A percentile compares a stretch with the other conserved stretches of the same genome.
These are phyloP conservation scores for Ogataea trehalophila DNA, from an alignment of 805 yeast species.

Conservation along the genomic window DNA sequence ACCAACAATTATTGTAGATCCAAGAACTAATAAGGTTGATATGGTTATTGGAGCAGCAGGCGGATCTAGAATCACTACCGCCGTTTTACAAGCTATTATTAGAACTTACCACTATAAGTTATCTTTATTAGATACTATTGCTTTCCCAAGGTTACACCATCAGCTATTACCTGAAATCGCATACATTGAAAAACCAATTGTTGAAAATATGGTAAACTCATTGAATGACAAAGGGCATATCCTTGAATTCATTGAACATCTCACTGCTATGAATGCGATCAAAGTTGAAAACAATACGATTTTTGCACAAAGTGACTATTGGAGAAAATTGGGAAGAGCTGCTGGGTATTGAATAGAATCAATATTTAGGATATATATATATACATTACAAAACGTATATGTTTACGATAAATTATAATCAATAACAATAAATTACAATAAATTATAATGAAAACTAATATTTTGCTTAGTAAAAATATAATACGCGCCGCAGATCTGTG, in stretches of 20 bases:
- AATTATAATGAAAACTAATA: no score
- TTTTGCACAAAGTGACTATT: constrained; percentile 82
- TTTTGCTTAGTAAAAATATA: no score
- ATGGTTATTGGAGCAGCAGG: constrained; percentile 90
- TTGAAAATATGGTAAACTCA: constrained; percentile 31
- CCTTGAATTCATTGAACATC: constrained; percentile 37
- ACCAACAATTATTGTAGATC: constrained; percentile 60
- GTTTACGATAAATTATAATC: no score
- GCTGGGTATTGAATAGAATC: constrained; percentile 46
- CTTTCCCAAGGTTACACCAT: constrained; percentile 84
- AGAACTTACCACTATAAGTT: constrained; percentile 55
- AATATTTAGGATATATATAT: neutral
- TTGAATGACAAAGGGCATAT: constrained; percentile 47
- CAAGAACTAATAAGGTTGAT: constrained; percentile 44
- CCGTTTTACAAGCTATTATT: constrained; percentile 76
- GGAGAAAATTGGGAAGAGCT: constrained; percentile 81
- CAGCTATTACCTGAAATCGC: constrained; percentile 74
- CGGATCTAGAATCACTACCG: constrained; percentile 80
- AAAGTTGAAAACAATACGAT: constrained; percentile 35
- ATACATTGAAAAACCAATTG: constrained; percentile 55
- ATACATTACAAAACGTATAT: no score
- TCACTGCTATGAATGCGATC: constrained; percentile 58
- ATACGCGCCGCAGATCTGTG: no score
- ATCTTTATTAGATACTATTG: constrained; percentile 61
- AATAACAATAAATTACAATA: no score